Conservation (phyloP, 1,284 basidiomycete species). For the Trametes hirsuta region DNA sequence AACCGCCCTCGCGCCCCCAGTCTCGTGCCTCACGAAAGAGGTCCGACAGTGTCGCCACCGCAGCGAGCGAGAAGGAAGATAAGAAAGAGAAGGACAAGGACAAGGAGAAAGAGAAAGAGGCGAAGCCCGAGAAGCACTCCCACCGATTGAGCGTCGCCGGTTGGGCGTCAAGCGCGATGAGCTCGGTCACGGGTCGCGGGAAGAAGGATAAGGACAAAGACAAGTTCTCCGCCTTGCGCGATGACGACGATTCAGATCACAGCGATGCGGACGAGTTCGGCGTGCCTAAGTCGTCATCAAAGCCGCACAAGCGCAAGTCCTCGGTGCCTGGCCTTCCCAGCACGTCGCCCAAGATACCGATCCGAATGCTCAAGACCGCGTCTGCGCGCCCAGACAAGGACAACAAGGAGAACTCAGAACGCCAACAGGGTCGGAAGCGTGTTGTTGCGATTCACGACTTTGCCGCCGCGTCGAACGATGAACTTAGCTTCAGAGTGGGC, state of each 20-base stretch:
- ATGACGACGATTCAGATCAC: slow-evolving; percentile 40
- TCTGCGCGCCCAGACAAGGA: slow-evolving; percentile 36
- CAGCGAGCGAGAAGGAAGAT: slow-evolving; percentile 38
- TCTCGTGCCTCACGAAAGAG: slow-evolving; percentile 61
- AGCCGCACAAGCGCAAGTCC: slow-evolving; percentile 10
- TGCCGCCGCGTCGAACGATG: slow-evolving; percentile 64
- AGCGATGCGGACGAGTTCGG: slow-evolving; percentile 29
- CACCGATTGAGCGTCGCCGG: slow-evolving; percentile 54
- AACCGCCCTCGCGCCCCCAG: slow-evolving; percentile 50
- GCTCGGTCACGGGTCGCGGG: slow-evolving; percentile 56
- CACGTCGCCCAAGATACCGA: slow-evolving; percentile 44
- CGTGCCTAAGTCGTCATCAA: slow-evolving; percentile 23
- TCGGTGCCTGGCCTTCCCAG: slow-evolving; percentile 31
- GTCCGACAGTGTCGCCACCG: slow-evolving; percentile 63
- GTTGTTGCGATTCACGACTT: slow-evolving; percentile 79
- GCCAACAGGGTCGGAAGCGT: slow-evolving; percentile 41
- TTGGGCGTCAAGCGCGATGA: slow-evolving; percentile 68
- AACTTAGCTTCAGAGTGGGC: slow-evolving; percentile 72
- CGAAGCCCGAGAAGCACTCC: slow-evolving; percentile 29
- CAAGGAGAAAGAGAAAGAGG: slow-evolving; percentile 40
- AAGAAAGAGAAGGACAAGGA: slow-evolving; percentile 14
- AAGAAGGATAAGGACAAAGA: slow-evolving; percentile 60
- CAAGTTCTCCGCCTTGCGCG: slow-evolving; percentile 43
- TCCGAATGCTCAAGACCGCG: slow-evolving; percentile 51
- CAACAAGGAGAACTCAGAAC: slow-evolving; percentile 6